Evolutionary conservation across 176 grass and related monocot species (phyloP).

Genomic region (Phyllostachys edulis): DNA sequence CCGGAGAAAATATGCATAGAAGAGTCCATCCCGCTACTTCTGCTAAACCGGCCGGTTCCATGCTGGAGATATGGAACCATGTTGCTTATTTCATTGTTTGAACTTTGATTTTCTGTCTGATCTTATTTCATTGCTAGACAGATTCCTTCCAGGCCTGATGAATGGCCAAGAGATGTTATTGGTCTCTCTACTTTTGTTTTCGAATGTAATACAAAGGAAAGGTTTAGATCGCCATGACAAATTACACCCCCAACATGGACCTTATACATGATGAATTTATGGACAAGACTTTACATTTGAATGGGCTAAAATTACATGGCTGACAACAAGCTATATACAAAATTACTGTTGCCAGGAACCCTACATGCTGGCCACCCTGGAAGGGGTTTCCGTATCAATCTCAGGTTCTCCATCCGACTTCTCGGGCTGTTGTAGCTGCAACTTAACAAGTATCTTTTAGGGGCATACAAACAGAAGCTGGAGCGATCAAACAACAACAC

Average conservation of each 20-base stretch:
- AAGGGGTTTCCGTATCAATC: constrained; percentile 46
- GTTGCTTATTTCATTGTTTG: neutral
- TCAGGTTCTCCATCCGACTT: constrained; percentile 37
- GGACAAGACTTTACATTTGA: constrained; percentile 47
- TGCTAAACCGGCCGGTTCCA: neutral
- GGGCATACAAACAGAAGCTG: neutral
- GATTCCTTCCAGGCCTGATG: neutral
- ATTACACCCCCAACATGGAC: constrained; percentile 16
- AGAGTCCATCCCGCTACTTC: neutral
- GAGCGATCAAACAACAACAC: neutral
- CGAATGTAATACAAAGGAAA: neutral
- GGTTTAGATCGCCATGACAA: neutral
- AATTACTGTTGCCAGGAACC: constrained; percentile 18
- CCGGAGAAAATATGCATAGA: neutral
- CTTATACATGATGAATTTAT: constrained; percentile 34
- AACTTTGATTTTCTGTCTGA: neutral
- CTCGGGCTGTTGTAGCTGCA: constrained; percentile 11
- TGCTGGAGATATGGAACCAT: neutral
- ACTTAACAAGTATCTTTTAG: neutral
- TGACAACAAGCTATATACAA: constrained; percentile 44
- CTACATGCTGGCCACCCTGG: constrained; percentile 60
- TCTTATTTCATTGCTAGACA: neutral
- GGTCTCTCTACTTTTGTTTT: neutral
- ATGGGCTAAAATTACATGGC: constrained; percentile 36
- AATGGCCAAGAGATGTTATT: neutral